Evolutionary conservation across 2,329 filamentous ascomycete genomes (phyloP).

Genomic region (Eutypella sp.): DNA sequence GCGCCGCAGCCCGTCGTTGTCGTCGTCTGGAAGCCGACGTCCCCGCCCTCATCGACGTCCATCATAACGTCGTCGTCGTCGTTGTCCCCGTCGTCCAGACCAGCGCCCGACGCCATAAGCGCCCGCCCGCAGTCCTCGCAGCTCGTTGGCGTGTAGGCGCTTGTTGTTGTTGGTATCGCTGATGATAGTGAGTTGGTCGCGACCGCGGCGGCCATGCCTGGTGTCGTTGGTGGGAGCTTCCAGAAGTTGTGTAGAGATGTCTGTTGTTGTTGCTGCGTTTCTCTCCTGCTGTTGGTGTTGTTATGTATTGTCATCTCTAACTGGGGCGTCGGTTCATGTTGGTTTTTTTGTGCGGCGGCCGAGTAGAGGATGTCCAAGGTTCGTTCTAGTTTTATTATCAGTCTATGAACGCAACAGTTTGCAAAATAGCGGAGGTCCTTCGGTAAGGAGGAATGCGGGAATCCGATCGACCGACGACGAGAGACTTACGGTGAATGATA

Average conservation of each 20-base stretch:
- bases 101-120: not conserved
- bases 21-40: slow-evolving; percentile 30
- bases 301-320: slow-evolving; percentile 8
- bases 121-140: slow-evolving; percentile 51
- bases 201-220: slow-evolving; percentile 19
- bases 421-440: no score
- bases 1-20: slow-evolving; percentile 36
- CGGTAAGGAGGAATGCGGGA: no score
- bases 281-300: slow-evolving; percentile 5
- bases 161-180: slow-evolving; percentile 4
- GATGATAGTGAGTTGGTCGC: slow-evolving; percentile 7
- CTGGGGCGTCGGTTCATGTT: slow-evolving; percentile 8
- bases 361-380: slow-evolving; percentile 53
- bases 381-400: no score
- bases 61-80: slow-evolving; percentile 36
- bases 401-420: no score
- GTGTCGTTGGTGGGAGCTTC: slow-evolving; percentile 42
- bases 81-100: slow-evolving; percentile 15
- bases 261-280: slow-evolving; percentile 30
- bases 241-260: slow-evolving; percentile 57
- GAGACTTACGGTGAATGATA: slow-evolving; percentile 49
- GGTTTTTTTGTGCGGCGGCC: slow-evolving; percentile 40
- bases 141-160: slow-evolving; percentile 25
- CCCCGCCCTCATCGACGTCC: slow-evolving; percentile 35
- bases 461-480: no score